phyloP scores from a whole-genome alignment of 2,329 filamentous ascomycete species.

The Exophiala mesophila region DNA sequence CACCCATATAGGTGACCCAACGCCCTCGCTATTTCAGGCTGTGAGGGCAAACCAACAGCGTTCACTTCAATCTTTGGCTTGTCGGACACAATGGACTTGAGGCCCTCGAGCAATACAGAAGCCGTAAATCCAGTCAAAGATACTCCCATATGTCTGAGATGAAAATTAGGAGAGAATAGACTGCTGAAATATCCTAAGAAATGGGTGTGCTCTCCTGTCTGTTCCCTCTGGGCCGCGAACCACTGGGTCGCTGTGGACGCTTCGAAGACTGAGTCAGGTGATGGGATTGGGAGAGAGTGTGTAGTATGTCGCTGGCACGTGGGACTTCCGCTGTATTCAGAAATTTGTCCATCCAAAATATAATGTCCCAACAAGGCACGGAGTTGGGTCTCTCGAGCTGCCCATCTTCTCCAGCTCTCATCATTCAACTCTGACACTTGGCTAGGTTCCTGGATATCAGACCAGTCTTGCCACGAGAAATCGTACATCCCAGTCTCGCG shows the following conservation, averaged over 20 bases:
- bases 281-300: constrained; percentile 38
- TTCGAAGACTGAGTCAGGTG: constrained; percentile 38
- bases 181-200: constrained; percentile 34
- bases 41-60: constrained; percentile 37
- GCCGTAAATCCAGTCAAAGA: constrained; percentile 6
- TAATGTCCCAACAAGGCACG: constrained; percentile 43
- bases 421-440: constrained; percentile 32
- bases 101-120: constrained; percentile 36
- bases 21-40: constrained; percentile 36
- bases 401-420: constrained; percentile 40
- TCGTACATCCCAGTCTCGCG: constrained; percentile 43
- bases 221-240: constrained; percentile 32
- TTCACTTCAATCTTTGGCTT: constrained; percentile 33
- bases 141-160: constrained; percentile 6
- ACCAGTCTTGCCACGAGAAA: constrained; percentile 31
- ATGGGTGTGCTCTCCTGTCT: background rate
- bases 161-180: constrained; percentile 38
- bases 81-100: constrained; percentile 42
- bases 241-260: constrained; percentile 38
- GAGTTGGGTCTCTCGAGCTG: constrained; percentile 41
- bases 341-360: constrained; percentile 41
- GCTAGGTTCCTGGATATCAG: constrained; percentile 32
- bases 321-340: constrained; percentile 39
- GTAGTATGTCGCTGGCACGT: constrained; percentile 40
- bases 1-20: constrained; percentile 36